Evolutionary conservation across 768 basidiomycete species (phyloP).

Genomic region (Pleurotus cornucopiae): DNA sequence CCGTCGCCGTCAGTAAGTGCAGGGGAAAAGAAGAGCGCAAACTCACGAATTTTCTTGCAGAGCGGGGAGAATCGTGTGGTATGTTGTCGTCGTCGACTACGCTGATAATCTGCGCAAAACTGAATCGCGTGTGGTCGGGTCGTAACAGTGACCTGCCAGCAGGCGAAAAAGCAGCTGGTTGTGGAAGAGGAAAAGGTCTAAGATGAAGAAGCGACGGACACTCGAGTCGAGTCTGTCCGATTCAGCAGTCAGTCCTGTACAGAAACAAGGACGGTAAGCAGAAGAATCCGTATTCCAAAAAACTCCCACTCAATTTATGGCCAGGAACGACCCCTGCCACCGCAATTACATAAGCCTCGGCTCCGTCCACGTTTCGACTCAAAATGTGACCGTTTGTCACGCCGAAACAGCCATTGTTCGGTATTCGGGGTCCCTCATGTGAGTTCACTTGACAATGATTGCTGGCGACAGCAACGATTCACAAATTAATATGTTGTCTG

Average conservation of each 20-base stretch:
- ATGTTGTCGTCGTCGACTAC: constrained; percentile 29
- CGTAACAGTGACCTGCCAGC: constrained; percentile 90
- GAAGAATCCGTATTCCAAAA: background rate
- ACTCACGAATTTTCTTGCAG: constrained; percentile 41
- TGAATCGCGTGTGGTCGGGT: constrained; percentile 70
- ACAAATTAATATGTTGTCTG: background rate
- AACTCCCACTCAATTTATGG: constrained; percentile 9
- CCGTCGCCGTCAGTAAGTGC: constrained; percentile 8
- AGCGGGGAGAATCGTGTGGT: constrained; percentile 20
- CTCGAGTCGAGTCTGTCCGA: constrained; percentile 8
- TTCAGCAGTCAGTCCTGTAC: constrained; percentile 6
- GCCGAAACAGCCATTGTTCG: background rate
- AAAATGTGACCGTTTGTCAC: background rate
- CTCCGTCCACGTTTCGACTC: background rate
- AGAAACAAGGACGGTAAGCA: constrained; percentile 9
- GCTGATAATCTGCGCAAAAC: constrained; percentile 15
- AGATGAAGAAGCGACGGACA: constrained; percentile 21
- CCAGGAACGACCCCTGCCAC: background rate
- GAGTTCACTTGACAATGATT: constrained; percentile 4
- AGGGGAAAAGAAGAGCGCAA: constrained; percentile 11
- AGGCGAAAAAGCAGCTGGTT: constrained; percentile 69
- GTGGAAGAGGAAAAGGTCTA: constrained; percentile 36
- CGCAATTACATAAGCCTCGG: background rate
- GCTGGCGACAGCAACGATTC: constrained; percentile 1
- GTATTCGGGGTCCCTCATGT: background rate